Evolutionary conservation across 1,139 yeast species (phyloP).

Genomic region (Nadsonia starkeyi-henricii): DNA sequence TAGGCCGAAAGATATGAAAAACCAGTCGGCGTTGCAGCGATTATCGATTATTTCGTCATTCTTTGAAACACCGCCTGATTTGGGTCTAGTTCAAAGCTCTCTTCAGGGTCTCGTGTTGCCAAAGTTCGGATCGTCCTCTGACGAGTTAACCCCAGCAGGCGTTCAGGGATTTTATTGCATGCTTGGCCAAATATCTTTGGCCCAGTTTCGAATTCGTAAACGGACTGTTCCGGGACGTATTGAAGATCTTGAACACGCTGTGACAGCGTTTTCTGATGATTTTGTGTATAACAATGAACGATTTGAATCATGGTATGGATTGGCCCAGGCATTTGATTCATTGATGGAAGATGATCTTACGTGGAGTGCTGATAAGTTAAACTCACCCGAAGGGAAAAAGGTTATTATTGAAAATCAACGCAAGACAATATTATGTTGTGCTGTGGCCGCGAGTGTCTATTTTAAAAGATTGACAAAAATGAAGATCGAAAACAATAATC

Average conservation of each 20-base stretch:
- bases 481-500: constrained; percentile 5
- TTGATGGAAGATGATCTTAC: constrained; percentile 79
- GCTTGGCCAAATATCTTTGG: constrained; percentile 55
- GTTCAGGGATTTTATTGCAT: constrained; percentile 53
- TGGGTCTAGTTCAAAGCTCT: constrained; percentile 38
- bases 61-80: constrained; percentile 38
- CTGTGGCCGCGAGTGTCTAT: constrained; percentile 55
- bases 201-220: constrained; percentile 50
- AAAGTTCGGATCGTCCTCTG: constrained; percentile 25
- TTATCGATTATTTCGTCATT: constrained; percentile 33
- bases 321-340: constrained; percentile 70
- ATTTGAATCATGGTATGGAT: constrained; percentile 72
- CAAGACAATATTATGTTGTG: constrained; percentile 56
- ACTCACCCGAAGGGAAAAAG: constrained; percentile 46
- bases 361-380: constrained; percentile 81
- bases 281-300: constrained; percentile 51
- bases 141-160: constrained; percentile 27
- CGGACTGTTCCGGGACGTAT: constrained; percentile 59
- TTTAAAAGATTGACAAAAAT: constrained; percentile 15
- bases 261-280: constrained; percentile 52
- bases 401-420: constrained; percentile 54
- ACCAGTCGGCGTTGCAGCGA: constrained; percentile 27
- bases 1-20: constrained; percentile 34
- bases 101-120: constrained; percentile 41
- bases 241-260: constrained; percentile 66